phyloP scores from a whole-genome alignment of 441 rosid species.

The Daphne laureola region DNA sequence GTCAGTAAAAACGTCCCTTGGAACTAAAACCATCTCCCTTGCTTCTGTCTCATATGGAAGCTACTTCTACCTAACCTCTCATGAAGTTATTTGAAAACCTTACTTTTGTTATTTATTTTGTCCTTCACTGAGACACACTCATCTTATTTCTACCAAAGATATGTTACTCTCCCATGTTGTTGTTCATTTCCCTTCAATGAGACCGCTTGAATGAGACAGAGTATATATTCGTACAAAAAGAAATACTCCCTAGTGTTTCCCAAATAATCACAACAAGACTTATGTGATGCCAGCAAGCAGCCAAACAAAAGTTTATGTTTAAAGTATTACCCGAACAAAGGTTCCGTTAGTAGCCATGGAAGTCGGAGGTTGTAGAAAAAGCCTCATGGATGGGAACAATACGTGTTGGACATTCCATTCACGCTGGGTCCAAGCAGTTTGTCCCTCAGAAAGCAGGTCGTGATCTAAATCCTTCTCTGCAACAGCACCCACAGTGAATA shows the following conservation, averaged over 20 bases:
- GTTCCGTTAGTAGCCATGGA: constrained; percentile 88
- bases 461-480: constrained; percentile 47
- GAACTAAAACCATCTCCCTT: no score
- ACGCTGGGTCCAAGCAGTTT: constrained; percentile 87
- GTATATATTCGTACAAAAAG: background rate
- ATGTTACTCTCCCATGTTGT: no score
- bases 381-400: constrained; percentile 81
- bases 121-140: no score
- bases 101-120: no score
- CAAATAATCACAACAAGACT: background rate
- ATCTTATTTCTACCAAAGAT: no score
- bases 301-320: constrained; percentile 2
- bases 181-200: no score
- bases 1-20: no score
- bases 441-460: constrained; percentile 67
- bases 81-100: no score
- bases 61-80: no score
- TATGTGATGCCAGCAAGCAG: background rate
- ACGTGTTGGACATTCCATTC: constrained; percentile 98
- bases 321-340: constrained; percentile 54
- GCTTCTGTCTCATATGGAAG: no score
- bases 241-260: background rate
- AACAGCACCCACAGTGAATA: constrained; percentile 29
- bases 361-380: constrained; percentile 79
- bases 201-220: no score